Conservation (phyloP, 257 asterid species). For the Leonotis leonurus region DNA sequence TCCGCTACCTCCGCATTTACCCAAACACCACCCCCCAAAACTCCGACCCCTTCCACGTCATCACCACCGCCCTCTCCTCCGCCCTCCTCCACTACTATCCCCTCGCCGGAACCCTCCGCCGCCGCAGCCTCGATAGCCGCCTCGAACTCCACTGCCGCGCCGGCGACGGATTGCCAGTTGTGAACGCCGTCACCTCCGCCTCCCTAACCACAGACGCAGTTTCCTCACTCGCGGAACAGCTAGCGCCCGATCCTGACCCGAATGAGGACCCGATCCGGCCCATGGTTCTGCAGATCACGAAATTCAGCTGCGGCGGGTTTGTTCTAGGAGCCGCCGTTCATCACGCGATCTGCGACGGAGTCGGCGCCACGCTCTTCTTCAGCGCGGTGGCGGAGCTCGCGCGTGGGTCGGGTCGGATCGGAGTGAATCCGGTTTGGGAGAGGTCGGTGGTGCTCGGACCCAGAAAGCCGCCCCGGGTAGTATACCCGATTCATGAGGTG, state of each 20-base stretch:
- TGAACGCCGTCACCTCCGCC: conserved; percentile 31
- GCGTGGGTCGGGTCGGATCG: conserved; percentile 34
- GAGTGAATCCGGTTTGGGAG: conserved; percentile 60
- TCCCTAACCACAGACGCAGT: conserved; percentile 31
- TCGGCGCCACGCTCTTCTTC: conserved; percentile 70
- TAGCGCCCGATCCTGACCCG: conserved; percentile 53
- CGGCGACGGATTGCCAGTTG: conserved; percentile 57
- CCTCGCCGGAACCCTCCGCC: conserved; percentile 43
- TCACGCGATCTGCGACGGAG: conserved; percentile 64
- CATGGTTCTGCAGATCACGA: conserved; percentile 49
- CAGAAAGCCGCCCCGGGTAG: conserved; percentile 39
- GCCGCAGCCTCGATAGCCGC: conserved; percentile 42
- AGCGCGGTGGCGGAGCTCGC: conserved; percentile 69
- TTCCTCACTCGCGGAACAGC: conserved; percentile 21
- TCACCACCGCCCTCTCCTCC: conserved; percentile 58
- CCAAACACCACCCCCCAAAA: conserved; percentile 19
- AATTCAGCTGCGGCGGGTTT: conserved; percentile 66
- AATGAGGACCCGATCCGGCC: conserved; percentile 34
- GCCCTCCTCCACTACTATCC: conserved; percentile 58
- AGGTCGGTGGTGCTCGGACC: conserved; percentile 59
- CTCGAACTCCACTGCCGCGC: conserved; percentile 50
- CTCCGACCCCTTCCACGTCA: conserved; percentile 49
- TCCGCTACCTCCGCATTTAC: conserved; percentile 82
- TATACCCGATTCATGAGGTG: conserved; percentile 42
- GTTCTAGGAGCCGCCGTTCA: conserved; percentile 68